A percentile compares a stretch with the other conserved stretches of the same genome.
These are phyloP conservation scores for Funneliformis geosporum DNA, from an alignment of 192 early-diverging fungal species.

Conservation along the genomic window DNA sequence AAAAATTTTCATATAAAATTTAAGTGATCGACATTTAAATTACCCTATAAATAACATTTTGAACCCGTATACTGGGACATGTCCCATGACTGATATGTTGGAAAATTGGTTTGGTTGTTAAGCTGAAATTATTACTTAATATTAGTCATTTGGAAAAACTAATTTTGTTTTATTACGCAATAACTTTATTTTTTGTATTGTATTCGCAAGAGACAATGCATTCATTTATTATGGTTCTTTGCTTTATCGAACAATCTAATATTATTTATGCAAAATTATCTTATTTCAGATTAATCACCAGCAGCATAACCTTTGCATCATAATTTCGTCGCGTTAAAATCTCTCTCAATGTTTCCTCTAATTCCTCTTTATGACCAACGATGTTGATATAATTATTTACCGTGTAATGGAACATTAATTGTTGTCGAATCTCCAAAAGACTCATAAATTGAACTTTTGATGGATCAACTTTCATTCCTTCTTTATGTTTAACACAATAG, in stretches of 20 bases:
- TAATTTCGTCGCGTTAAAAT: not conserved
- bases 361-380: not conserved
- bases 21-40: not conserved
- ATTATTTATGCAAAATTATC: not conserved
- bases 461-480: slow-evolving; percentile 3
- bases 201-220: no score
- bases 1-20: not conserved
- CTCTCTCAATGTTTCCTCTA: not conserved
- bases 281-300: not conserved
- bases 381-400: slow-evolving; percentile 6
- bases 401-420: slow-evolving; percentile 11
- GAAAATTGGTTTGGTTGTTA: no score
- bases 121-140: no score
- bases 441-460: not conserved
- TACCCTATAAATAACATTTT: not conserved
- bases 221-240: no score
- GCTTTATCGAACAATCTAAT: no score
- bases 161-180: no score
- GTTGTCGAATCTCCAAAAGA: not conserved
- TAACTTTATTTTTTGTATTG: no score
- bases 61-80: not conserved
- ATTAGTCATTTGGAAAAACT: no score
- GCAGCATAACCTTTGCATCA: not conserved
- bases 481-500: not conserved
- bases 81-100: not conserved